phyloP scores from a whole-genome alignment of 2,329 filamentous ascomycete genomes.

The Sclerotinia glacialis region DNA sequence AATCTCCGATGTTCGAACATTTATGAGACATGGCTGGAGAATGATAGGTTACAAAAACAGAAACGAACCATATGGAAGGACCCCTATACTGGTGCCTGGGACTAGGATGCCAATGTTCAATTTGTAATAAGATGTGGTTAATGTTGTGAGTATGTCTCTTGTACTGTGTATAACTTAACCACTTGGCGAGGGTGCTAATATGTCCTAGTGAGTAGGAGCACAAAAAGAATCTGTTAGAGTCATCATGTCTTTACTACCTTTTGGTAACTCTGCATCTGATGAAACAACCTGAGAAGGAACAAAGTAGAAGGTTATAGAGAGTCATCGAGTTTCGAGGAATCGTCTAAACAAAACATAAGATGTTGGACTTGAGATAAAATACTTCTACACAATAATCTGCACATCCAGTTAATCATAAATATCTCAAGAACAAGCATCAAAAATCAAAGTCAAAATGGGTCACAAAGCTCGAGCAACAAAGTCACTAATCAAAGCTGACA shows the following conservation, averaged over 20 bases:
- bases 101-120: rapidly evolving
- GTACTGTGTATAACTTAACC: background rate
- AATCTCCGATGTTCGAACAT: no score
- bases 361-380: background rate
- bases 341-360: background rate
- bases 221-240: background rate
- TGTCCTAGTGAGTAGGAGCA: background rate
- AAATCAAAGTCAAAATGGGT: background rate
- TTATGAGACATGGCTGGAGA: no score
- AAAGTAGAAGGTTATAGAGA: background rate
- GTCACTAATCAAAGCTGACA: background rate
- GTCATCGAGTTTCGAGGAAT: background rate
- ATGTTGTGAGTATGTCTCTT: background rate
- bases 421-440: background rate
- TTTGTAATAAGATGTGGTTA: no score
- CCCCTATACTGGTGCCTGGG: background rate
- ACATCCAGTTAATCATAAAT: background rate
- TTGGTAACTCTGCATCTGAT: rapidly evolving
- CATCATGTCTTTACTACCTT: background rate
- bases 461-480: background rate
- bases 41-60: no score
- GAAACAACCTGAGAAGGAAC: background rate
- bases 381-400: background rate
- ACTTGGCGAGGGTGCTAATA: background rate
- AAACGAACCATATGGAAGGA: no score